Evolutionary conservation across 768 basidiomycete species (phyloP).

Genomic region (Zangia roseola): DNA sequence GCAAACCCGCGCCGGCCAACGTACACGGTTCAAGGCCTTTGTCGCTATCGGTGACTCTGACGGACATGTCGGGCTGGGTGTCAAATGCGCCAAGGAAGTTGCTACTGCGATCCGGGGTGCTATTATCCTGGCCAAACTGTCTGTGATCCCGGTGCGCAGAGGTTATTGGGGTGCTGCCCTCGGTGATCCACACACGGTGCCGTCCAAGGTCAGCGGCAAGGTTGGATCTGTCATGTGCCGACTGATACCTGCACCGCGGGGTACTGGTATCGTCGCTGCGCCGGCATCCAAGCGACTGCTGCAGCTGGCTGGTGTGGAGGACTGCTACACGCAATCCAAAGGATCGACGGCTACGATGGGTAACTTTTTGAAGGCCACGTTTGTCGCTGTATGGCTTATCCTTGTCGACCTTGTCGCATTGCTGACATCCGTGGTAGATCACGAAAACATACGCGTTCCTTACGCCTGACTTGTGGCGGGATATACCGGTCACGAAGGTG

Average conservation of each 20-base stretch:
- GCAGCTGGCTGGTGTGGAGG: constrained; percentile 96
- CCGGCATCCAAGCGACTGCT: constrained; percentile 95
- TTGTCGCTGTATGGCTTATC: constrained; percentile 68
- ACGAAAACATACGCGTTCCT: constrained; percentile 99
- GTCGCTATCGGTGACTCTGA: constrained; percentile 99
- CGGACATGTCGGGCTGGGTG: constrained; percentile 98
- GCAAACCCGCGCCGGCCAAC: constrained; percentile 99
- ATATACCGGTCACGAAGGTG: constrained; percentile 85
- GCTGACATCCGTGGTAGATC: constrained; percentile 51
- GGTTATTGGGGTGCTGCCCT: constrained; percentile 99
- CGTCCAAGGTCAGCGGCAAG: constrained; percentile 98
- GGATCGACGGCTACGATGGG: constrained; percentile 99
- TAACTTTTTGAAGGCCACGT: constrained; percentile 98
- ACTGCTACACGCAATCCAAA: constrained; percentile 97
- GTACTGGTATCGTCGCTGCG: constrained; percentile 99
- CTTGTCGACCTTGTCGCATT: not conserved
- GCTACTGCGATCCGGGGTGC: constrained; percentile 99
- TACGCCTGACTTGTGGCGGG: constrained; percentile 96
- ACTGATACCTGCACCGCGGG: constrained; percentile 96
- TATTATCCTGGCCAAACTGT: constrained; percentile 98
- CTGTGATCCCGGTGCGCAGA: constrained; percentile 95
- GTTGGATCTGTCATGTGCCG: constrained; percentile 99
- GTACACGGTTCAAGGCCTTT: constrained; percentile 99
- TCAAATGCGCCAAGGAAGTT: constrained; percentile 99
- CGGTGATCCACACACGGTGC: constrained; percentile 98